A percentile compares a stretch with the other conserved stretches of the same genome.
phyloP scores from a whole-genome alignment of 768 basidiomycete species.

The Cystofilobasidium macerans region DNA sequence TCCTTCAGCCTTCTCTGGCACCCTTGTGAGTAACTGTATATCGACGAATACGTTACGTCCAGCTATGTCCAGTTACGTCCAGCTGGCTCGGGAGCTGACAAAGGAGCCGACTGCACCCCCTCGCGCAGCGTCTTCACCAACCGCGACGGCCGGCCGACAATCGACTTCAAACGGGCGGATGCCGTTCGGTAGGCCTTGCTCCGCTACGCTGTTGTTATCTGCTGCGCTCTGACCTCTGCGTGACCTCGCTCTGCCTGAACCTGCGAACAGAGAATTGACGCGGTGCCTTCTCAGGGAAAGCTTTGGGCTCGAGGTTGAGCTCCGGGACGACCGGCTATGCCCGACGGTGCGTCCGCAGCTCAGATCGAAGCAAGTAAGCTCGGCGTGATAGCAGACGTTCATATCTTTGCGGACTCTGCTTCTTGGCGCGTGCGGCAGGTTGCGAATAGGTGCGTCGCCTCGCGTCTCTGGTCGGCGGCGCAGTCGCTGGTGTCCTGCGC shows the following conservation, averaged over 20 bases:
- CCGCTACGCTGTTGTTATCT: not conserved
- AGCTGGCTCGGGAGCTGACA: too few relatives aligned
- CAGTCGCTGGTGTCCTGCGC: too few relatives aligned
- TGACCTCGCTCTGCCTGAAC: not conserved
- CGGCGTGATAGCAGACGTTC: too few relatives aligned
- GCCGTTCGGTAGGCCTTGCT: constrained; percentile 51
- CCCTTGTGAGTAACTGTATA: constrained; percentile 46
- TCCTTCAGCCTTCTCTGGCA: constrained; percentile 49
- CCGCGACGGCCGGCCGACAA: constrained; percentile 39
- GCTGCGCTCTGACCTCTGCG: not conserved
- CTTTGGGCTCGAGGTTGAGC: constrained; percentile 51
- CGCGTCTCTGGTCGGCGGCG: too few relatives aligned
- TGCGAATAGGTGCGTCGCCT: constrained; percentile 30
- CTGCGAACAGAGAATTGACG: constrained; percentile 54
- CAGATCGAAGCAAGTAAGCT: too few relatives aligned
- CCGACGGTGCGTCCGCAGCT: constrained; percentile 54
- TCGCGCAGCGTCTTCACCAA: constrained; percentile 32
- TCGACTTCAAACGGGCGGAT: constrained; percentile 64
- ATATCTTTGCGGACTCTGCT: not conserved
- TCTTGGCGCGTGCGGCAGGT: constrained; percentile 26
- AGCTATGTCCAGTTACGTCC: too few relatives aligned
- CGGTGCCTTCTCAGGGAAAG: constrained; percentile 64
- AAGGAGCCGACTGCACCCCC: not conserved
- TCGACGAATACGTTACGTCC: too few relatives aligned
- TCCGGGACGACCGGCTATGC: constrained; percentile 67